Evolutionary conservation across 2,329 filamentous ascomycete genomes (phyloP).

Genomic region (Hymenoscyphus albidus): DNA sequence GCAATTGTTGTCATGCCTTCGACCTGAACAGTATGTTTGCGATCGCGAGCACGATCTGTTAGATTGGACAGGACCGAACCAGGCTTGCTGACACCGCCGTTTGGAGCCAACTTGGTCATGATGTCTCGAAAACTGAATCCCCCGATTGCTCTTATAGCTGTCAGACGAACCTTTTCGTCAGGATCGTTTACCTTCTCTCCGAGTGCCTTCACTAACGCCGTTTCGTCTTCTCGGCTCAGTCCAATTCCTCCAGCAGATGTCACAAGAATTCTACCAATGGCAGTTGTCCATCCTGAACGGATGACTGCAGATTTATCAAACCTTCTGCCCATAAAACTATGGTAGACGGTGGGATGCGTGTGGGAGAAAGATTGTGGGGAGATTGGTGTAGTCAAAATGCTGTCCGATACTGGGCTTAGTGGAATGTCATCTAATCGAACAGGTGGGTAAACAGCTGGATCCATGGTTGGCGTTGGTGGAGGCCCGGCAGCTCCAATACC

Average conservation of each 20-base stretch:
- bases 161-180: conserved; percentile 86
- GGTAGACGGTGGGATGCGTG: conserved; percentile 72
- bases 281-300: conserved; percentile 80
- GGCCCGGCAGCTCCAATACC: conserved; percentile 90
- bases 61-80: conserved; percentile 78
- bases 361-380: conserved; percentile 88
- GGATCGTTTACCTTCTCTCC: conserved; percentile 79
- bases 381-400: conserved; percentile 73
- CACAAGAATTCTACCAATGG: conserved; percentile 79
- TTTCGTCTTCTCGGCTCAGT: conserved; percentile 77
- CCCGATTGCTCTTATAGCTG: conserved; percentile 81
- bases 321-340: conserved; percentile 77
- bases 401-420: conserved; percentile 47
- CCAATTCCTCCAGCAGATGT: conserved; percentile 90
- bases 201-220: conserved; percentile 67
- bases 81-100: conserved; percentile 69
- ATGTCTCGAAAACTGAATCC: conserved; percentile 77
- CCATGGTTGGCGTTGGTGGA: conserved; percentile 66
- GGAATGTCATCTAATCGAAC: conserved; percentile 59
- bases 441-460: conserved; percentile 82
- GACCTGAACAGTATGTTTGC: conserved; percentile 73
- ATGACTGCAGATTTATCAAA: conserved; percentile 84
- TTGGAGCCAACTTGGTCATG: conserved; percentile 73
- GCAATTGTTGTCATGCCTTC: conserved; percentile 83
- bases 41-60: conserved; percentile 84